Conservation (phyloP, 2,329 filamentous ascomycete species). For the Metarhizium sp. region DNA sequence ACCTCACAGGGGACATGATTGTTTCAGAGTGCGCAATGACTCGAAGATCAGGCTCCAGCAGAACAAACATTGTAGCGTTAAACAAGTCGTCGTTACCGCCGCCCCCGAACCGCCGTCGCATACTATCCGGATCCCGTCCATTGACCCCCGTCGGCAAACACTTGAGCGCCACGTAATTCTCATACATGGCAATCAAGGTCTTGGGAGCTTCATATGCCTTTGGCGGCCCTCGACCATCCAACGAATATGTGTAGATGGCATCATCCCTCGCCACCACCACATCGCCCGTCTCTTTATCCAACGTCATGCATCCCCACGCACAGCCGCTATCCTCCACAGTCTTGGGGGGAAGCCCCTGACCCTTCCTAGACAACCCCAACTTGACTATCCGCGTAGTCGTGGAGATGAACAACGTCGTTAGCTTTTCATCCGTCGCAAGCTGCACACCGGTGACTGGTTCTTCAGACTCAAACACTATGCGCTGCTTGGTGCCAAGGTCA, state of each 20-base stretch:
- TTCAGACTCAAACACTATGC: conserved; percentile 92
- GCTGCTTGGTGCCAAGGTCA: conserved; percentile 86
- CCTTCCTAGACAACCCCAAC: conserved; percentile 75
- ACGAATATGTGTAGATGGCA: conserved; percentile 87
- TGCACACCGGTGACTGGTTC: conserved; percentile 92
- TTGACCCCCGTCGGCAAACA: conserved; percentile 59
- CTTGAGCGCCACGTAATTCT: conserved; percentile 79
- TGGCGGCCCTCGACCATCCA: conserved; percentile 76
- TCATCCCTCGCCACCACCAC: conserved; percentile 91
- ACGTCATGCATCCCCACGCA: conserved; percentile 88
- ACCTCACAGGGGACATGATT: conserved; percentile 68
- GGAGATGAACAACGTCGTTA: conserved; percentile 80
- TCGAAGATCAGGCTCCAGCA: conserved; percentile 85
- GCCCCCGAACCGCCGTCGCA: conserved; percentile 64
- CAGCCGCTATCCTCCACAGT: conserved; percentile 86
- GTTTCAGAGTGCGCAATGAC: conserved; percentile 86
- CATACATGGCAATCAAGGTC: conserved; percentile 67
- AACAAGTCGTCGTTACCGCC: conserved; percentile 65
- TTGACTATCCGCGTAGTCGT: conserved; percentile 85
- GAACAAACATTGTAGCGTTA: conserved; percentile 76
- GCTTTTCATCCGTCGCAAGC: conserved; percentile 49
- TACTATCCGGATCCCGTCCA: conserved; percentile 45
- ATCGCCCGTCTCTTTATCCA: conserved; percentile 70
- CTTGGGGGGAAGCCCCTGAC: conserved; percentile 80
- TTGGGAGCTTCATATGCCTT: conserved; percentile 90